A percentile compares a stretch with the other conserved stretches of the same genome.
These are phyloP conservation scores for Taphrina wiesneri DNA, from an alignment of 1,139 yeast species.

Conservation along the genomic window DNA sequence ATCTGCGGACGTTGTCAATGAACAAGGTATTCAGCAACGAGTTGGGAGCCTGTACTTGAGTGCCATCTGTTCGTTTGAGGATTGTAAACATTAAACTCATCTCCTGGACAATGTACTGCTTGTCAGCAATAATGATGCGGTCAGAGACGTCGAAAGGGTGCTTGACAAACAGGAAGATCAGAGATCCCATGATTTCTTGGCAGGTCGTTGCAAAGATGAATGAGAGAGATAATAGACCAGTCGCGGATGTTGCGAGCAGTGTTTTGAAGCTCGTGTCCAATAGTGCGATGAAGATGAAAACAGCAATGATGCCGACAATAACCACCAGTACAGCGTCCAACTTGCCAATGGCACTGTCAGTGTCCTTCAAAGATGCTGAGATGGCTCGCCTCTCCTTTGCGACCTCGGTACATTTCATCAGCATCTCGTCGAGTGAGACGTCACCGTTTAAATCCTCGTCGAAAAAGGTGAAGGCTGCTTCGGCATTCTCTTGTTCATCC, in stretches of 20 bases:
- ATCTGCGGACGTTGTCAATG: constrained; percentile 49
- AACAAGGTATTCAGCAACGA: constrained; percentile 47
- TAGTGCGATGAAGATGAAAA: constrained; percentile 50
- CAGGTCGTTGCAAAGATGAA: constrained; percentile 49
- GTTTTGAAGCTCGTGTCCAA: constrained; percentile 50
- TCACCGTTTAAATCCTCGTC: constrained; percentile 49
- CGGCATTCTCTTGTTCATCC: constrained; percentile 44
- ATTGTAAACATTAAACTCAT: constrained; percentile 48
- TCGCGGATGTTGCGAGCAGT: constrained; percentile 50
- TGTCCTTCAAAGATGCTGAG: constrained; percentile 48
- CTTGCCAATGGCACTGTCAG: constrained; percentile 50
- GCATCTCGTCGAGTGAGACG: constrained; percentile 48
- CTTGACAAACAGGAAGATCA: constrained; percentile 50
- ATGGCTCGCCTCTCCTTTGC: constrained; percentile 48
- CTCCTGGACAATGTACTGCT: constrained; percentile 45
- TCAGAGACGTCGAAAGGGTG: constrained; percentile 53
- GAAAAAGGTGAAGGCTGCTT: constrained; percentile 46
- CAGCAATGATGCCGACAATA: constrained; percentile 45
- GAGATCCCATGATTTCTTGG: constrained; percentile 49
- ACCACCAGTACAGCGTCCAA: constrained; percentile 47
- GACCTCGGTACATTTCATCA: constrained; percentile 45
- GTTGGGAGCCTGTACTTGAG: constrained; percentile 48
- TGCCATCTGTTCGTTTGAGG: constrained; percentile 44
- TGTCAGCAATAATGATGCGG: constrained; percentile 44
- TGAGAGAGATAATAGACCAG: constrained; percentile 49